Conservation (phyloP, 2,329 filamentous ascomycete species). For the Alternaria longipes region DNA sequence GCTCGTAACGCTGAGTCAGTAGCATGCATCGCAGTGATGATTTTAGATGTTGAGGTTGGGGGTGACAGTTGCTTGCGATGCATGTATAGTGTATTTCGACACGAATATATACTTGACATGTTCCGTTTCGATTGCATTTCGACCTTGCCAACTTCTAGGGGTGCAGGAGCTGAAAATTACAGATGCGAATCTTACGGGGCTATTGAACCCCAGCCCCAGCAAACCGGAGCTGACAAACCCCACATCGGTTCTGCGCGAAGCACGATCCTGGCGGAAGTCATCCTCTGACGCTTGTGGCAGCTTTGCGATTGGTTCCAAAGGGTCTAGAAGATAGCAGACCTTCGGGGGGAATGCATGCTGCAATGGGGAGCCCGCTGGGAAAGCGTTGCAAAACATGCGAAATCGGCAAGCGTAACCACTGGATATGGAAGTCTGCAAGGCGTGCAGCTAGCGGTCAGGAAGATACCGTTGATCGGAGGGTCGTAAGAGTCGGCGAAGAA, state of each 20-base stretch:
- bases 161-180: neutral
- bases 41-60: neutral
- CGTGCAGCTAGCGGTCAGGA: neutral
- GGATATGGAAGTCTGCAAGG: slow-evolving; percentile 1
- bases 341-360: slow-evolving; percentile 2
- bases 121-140: neutral
- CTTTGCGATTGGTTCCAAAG: slow-evolving; percentile 13
- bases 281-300: slow-evolving; percentile 9
- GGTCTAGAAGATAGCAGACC: slow-evolving; percentile 15
- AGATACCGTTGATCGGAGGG: neutral
- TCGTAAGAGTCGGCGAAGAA: neutral
- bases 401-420: slow-evolving; percentile 13
- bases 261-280: slow-evolving; percentile 3
- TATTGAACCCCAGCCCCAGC: slow-evolving; percentile 5
- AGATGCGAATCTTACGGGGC: slow-evolving; percentile 1
- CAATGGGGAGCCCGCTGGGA: slow-evolving; percentile 12
- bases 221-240: slow-evolving; percentile 31
- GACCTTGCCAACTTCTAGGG: neutral
- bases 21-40: neutral
- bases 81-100: neutral
- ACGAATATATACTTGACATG: neutral
- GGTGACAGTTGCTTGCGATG: too few species aligned
- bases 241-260: slow-evolving; percentile 20
- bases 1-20: slow-evolving; percentile 21
- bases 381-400: slow-evolving; percentile 12